Evolutionary conservation across 129 eudicot species (phyloP).

Genomic region (Chrysanthemum seticuspe): DNA sequence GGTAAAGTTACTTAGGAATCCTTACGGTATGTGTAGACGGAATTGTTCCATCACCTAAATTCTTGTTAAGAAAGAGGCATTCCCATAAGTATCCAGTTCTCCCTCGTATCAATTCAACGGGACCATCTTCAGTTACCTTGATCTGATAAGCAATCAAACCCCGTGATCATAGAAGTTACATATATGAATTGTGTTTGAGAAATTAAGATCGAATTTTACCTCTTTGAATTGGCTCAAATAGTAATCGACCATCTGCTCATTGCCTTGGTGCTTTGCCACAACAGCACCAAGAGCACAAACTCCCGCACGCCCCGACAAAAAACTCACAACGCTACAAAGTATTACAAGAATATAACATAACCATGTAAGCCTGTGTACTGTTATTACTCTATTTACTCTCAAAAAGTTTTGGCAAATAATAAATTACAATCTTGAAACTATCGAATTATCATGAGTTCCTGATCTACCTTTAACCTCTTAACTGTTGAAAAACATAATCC

Average conservation of each 20-base stretch:
- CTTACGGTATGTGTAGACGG: slow-evolving; percentile 50
- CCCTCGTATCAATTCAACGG: slow-evolving; percentile 61
- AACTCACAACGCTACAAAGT: slow-evolving; percentile 10
- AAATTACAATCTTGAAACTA: too few species aligned
- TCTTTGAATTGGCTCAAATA: slow-evolving; percentile 14
- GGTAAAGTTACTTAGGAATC: not conserved
- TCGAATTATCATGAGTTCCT: too few species aligned
- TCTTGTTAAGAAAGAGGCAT: slow-evolving; percentile 58
- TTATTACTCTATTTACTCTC: not conserved
- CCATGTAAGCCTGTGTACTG: too few species aligned
- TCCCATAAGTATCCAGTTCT: slow-evolving; percentile 73
- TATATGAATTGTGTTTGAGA: not conserved
- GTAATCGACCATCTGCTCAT: slow-evolving; percentile 12
- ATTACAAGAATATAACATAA: not conserved
- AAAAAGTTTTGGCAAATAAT: not conserved
- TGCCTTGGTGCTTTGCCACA: slow-evolving; percentile 11
- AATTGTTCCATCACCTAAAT: slow-evolving; percentile 52
- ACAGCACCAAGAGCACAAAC: slow-evolving; percentile 37
- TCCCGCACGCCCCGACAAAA: slow-evolving; percentile 20
- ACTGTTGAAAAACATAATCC: too few species aligned
- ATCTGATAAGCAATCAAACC: slow-evolving; percentile 41
- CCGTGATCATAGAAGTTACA: not conserved
- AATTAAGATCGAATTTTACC: not conserved
- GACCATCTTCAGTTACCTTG: slow-evolving; percentile 43
- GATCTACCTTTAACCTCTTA: too few species aligned